Conservation (phyloP, 495 filamentous ascomycete genomes). For the Xylaria telfairii region DNA sequence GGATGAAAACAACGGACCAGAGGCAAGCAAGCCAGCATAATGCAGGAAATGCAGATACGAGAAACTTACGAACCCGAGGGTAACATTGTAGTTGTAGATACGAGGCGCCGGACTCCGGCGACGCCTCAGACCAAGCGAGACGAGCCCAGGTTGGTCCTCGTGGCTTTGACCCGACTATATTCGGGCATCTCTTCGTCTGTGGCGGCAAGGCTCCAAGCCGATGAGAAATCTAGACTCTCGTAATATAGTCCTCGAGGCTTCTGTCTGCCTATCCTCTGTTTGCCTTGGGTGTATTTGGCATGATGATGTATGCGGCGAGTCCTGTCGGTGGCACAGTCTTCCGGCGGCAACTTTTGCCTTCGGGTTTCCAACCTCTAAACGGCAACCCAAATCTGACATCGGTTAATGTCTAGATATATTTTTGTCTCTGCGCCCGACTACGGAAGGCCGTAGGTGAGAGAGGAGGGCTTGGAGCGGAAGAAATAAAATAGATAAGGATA, state of each 20-base stretch:
- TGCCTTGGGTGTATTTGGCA: neutral
- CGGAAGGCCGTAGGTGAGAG: neutral
- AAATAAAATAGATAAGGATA: neutral
- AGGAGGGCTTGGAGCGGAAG: neutral
- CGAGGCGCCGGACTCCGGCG: neutral
- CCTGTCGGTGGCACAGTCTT: conserved; percentile 4
- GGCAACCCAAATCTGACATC: neutral
- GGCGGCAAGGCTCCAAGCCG: neutral
- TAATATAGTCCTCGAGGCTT: neutral
- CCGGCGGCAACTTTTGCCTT: neutral
- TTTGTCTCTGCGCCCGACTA: neutral
- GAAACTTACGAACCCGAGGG: neutral
- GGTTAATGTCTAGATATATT: neutral
- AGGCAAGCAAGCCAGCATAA: neutral
- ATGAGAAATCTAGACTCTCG: neutral
- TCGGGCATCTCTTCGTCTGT: neutral
- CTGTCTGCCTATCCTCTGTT: neutral
- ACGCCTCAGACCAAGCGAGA: neutral
- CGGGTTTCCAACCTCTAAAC: neutral
- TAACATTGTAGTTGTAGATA: neutral
- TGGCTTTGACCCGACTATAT: neutral
- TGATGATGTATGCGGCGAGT: neutral
- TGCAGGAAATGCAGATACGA: neutral
- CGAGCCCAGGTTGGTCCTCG: neutral
- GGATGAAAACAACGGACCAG: neutral